Percentiles rank a stretch among this genome's conserved stretches.
Conservation (phyloP, 1,284 basidiomycete genomes). For the Ceratobasidium sp. region DNA sequence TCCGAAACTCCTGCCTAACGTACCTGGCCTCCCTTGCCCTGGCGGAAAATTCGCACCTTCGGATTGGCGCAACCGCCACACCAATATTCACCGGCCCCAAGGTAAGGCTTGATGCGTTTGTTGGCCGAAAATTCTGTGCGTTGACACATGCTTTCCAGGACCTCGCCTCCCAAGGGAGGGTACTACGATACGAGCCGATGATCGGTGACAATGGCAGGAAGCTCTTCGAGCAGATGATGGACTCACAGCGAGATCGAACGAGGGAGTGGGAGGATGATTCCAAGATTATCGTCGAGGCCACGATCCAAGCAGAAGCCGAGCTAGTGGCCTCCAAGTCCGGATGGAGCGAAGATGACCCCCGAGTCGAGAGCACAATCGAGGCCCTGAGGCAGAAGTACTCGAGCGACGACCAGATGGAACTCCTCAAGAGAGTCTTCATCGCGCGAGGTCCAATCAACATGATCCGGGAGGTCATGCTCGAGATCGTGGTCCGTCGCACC, state of each 20-base stretch:
- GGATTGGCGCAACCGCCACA: constrained; percentile 1
- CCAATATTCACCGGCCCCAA: constrained; percentile 15
- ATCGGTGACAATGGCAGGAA: constrained; percentile 53
- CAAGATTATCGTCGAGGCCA: background rate
- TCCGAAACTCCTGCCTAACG: background rate
- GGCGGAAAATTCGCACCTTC: background rate
- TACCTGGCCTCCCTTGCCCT: background rate
- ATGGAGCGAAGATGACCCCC: background rate
- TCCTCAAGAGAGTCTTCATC: background rate
- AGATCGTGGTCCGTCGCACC: constrained; percentile 23
- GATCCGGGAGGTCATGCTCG: background rate
- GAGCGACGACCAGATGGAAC: constrained; percentile 27
- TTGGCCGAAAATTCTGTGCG: background rate
- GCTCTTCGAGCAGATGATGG: background rate
- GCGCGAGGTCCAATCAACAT: background rate
- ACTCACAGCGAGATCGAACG: background rate
- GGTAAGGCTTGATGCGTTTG: background rate
- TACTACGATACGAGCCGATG: constrained; percentile 27
- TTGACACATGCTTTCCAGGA: background rate
- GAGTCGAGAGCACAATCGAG: background rate
- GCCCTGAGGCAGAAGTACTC: background rate
- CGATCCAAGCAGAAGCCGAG: background rate
- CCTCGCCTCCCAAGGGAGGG: background rate
- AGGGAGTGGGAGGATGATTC: constrained; percentile 14
- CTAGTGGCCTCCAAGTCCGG: too few relatives aligned